A percentile compares a stretch with the other conserved stretches of the same genome.
Evolutionary conservation across 306 rosid species (phyloP).

Genomic region (Rosa multiflora): DNA sequence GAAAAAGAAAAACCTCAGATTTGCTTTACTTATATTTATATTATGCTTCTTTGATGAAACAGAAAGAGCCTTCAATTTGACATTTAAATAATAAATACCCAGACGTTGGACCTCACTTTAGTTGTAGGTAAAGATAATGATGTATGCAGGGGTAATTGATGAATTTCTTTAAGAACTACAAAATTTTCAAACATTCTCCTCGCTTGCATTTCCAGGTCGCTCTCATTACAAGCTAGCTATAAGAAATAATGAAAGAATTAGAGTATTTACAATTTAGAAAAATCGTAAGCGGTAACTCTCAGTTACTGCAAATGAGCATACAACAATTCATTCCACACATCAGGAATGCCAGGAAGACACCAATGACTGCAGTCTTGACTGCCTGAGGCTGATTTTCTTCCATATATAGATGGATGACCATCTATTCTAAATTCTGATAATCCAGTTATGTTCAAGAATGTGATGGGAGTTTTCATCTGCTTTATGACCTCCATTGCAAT

Average conservation of each 20-base stretch:
- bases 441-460: slow-evolving; percentile 67
- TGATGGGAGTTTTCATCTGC: slow-evolving; percentile 74
- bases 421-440: slow-evolving; percentile 75
- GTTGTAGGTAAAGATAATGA: no score
- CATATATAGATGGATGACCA: slow-evolving; percentile 81
- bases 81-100: neutral
- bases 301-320: slow-evolving; percentile 54
- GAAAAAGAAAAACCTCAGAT: neutral
- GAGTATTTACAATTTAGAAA: slow-evolving; percentile 11
- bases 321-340: slow-evolving; percentile 76
- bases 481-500: slow-evolving; percentile 59
- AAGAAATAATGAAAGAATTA: slow-evolving; percentile 19
- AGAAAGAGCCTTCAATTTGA: neutral
- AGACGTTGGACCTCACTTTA: no score
- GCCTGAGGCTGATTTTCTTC: slow-evolving; percentile 41
- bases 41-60: neutral
- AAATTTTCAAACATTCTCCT: neutral
- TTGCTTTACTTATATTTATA: neutral
- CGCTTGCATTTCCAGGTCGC: neutral
- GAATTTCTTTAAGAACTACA: neutral
- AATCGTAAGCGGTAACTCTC: slow-evolving; percentile 8
- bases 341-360: slow-evolving; percentile 98
- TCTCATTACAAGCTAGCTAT: slow-evolving; percentile 7
- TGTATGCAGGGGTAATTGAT: neutral
- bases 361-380: slow-evolving; percentile 96